These are phyloP conservation scores for Oryza brachyantha DNA, from an alignment of 176 grass and related monocot species.

Conservation along the genomic window DNA sequence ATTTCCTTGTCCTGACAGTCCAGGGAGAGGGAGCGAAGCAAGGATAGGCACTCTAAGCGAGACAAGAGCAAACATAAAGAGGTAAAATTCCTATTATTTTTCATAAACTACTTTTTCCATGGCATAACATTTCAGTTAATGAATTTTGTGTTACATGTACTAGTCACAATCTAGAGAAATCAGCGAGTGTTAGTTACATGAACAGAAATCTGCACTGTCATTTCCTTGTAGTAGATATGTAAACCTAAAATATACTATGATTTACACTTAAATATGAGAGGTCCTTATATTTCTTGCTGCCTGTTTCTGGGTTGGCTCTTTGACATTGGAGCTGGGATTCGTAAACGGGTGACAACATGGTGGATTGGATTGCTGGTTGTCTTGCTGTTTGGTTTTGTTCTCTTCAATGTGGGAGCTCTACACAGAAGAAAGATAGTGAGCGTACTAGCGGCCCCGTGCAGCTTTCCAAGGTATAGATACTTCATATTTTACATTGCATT, in stretches of 20 bases:
- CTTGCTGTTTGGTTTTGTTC: constrained; percentile 56
- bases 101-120: neutral
- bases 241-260: neutral
- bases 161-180: neutral
- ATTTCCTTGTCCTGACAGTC: constrained; percentile 26
- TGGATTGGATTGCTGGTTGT: constrained; percentile 65
- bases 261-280: constrained; percentile 23
- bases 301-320: constrained; percentile 98
- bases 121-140: neutral
- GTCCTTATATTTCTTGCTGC: constrained; percentile 83
- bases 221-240: neutral
- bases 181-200: neutral
- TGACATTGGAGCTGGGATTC: constrained; percentile 96
- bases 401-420: constrained; percentile 68
- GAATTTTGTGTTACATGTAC: neutral
- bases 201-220: neutral
- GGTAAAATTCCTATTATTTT: constrained; percentile 53
- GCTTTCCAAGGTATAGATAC: constrained; percentile 81
- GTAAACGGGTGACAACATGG: constrained; percentile 66
- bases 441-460: constrained; percentile 67
- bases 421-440: constrained; percentile 71
- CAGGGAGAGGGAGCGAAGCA: constrained; percentile 60
- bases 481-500: neutral
- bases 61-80: constrained; percentile 58
- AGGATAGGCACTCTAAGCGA: constrained; percentile 49